These are phyloP conservation scores for Polyporus arcularius DNA, from an alignment of 768 basidiomycete genomes.

Conservation along the genomic window DNA sequence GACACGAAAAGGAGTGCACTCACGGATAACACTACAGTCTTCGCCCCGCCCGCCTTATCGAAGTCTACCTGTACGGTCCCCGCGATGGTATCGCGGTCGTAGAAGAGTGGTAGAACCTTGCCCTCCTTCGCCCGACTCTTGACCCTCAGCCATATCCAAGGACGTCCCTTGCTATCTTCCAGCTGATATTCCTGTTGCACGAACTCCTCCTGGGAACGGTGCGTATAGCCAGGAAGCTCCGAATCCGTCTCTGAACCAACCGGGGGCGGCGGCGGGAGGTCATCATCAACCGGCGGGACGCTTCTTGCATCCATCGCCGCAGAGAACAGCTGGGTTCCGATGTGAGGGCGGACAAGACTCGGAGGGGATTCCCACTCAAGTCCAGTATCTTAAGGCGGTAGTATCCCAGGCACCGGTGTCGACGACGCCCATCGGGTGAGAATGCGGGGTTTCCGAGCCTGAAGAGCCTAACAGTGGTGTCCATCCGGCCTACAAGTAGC, in stretches of 20 bases:
- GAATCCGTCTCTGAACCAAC: not conserved
- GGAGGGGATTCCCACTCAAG: not conserved
- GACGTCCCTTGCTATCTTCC: constrained; percentile 42
- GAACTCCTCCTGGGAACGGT: constrained; percentile 14
- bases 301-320: not conserved
- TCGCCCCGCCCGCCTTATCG: constrained; percentile 49
- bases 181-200: constrained; percentile 43
- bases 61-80: constrained; percentile 55
- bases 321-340: no score
- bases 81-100: constrained; percentile 48
- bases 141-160: constrained; percentile 51
- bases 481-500: no score
- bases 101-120: constrained; percentile 45
- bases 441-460: no score
- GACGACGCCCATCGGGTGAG: no score
- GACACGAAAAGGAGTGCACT: constrained; percentile 19
- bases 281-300: no score
- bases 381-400: not conserved
- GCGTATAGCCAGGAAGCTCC: constrained; percentile 11
- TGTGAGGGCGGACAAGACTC: not conserved
- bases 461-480: no score
- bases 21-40: constrained; percentile 49
- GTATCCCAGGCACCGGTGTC: no score
- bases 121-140: constrained; percentile 43
- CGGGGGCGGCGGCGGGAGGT: not conserved